Evolutionary conservation across 257 asterid genomes (phyloP).

Genomic region (Dorcoceras hygrometricum): DNA sequence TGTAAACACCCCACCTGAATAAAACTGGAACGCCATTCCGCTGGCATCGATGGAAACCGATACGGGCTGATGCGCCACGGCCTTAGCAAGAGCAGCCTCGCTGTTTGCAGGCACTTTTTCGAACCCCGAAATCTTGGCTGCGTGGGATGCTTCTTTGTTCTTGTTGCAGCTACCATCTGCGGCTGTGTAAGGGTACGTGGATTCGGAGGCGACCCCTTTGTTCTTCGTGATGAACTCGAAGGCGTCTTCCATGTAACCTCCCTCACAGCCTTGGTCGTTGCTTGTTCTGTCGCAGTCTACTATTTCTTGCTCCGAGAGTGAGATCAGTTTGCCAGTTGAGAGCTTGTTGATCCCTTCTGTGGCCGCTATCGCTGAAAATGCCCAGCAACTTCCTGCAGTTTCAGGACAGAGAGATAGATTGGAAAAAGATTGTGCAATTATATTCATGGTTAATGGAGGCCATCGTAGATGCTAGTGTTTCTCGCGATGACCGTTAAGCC

Average conservation of each 20-base stretch:
- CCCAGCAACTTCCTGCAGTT: constrained; percentile 37
- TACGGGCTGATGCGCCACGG: constrained; percentile 38
- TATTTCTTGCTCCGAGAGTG: constrained; percentile 35
- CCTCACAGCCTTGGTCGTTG: constrained; percentile 36
- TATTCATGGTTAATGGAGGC: too few relatives aligned
- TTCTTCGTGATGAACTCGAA: constrained; percentile 30
- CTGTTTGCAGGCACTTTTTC: constrained; percentile 32
- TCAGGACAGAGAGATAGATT: background rate
- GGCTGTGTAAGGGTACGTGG: constrained; percentile 34
- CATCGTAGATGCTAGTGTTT: too few relatives aligned
- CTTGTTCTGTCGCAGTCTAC: constrained; percentile 38
- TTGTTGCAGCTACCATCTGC: constrained; percentile 28
- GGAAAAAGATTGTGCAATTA: background rate
- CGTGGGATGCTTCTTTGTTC: constrained; percentile 18
- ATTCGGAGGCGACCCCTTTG: constrained; percentile 34
- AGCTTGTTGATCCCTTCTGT: constrained; percentile 34
- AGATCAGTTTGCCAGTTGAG: constrained; percentile 24
- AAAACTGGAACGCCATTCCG: constrained; percentile 31
- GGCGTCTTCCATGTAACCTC: constrained; percentile 39
- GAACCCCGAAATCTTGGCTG: constrained; percentile 30
- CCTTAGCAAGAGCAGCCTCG: constrained; percentile 30
- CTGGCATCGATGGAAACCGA: constrained; percentile 45
- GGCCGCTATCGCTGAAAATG: constrained; percentile 35
- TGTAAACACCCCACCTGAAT: constrained; percentile 28
- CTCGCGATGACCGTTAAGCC: too few relatives aligned